phyloP scores from a whole-genome alignment of 2,329 filamentous ascomycete species.

The Colletotrichum magnum region DNA sequence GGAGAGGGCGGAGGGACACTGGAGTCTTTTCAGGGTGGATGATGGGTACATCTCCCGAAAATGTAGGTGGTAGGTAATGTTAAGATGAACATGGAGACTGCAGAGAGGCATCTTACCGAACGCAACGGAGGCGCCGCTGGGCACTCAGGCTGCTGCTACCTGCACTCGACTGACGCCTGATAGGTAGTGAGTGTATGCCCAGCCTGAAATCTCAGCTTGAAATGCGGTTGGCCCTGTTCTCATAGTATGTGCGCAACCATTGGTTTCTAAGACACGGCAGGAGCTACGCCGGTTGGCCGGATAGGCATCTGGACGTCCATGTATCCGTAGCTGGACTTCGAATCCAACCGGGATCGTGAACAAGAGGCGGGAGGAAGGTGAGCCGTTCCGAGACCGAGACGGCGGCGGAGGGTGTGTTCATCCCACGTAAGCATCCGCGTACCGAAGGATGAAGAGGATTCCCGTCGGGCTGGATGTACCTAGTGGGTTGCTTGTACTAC shows the following conservation, averaged over 20 bases:
- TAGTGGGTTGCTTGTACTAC: no score
- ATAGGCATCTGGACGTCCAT: not conserved
- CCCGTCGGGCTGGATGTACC: not conserved
- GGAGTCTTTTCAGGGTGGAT: constrained; percentile 25
- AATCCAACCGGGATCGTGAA: not conserved
- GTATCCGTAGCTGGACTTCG: not conserved
- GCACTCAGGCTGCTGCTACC: no score
- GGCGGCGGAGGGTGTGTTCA: not conserved
- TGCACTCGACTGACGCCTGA: no score
- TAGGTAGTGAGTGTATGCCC: no score
- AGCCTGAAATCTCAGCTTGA: not conserved
- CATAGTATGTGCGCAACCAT: not conserved
- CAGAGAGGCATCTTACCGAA: not conserved
- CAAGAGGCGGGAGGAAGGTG: constrained; percentile 10
- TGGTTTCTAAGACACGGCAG: not conserved
- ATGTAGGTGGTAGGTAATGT: not conserved
- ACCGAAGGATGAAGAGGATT: not conserved
- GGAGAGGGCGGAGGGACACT: not conserved
- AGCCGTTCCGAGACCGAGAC: constrained; percentile 14
- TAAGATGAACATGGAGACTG: constrained; percentile 5
- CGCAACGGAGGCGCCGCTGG: no score
- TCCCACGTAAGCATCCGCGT: constrained; percentile 10
- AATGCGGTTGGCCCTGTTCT: not conserved
- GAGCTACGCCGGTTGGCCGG: not conserved
- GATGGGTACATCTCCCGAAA: no score